Conservation (phyloP, 1,139 yeast genomes). For the Suhomyces taliae region DNA sequence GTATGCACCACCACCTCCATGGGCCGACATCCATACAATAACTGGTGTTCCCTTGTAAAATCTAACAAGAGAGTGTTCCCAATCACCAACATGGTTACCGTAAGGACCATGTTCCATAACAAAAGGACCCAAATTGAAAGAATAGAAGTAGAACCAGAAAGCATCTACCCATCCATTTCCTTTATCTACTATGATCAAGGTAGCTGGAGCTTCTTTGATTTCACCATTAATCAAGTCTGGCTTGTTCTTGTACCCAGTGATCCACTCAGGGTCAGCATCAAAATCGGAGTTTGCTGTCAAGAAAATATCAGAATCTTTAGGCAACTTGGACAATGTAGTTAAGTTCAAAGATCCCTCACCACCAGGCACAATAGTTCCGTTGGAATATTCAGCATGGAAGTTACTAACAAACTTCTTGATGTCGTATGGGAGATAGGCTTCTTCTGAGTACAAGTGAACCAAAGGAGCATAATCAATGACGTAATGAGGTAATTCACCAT, state of each 20-base stretch:
- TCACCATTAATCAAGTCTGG: slow-evolving; percentile 75
- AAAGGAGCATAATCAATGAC: slow-evolving; percentile 73
- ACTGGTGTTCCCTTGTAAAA: slow-evolving; percentile 79
- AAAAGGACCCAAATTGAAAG: slow-evolving; percentile 92
- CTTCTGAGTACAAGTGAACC: slow-evolving; percentile 88
- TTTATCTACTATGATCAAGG: slow-evolving; percentile 80
- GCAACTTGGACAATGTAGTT: slow-evolving; percentile 37
- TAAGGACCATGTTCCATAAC: slow-evolving; percentile 98
- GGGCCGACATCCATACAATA: slow-evolving; percentile 98
- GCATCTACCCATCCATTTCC: slow-evolving; percentile 94
- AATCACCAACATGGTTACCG: slow-evolving; percentile 96
- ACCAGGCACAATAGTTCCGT: slow-evolving; percentile 48
- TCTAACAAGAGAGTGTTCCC: slow-evolving; percentile 94
- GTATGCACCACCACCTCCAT: slow-evolving; percentile 95
- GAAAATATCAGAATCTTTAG: slow-evolving; percentile 29
- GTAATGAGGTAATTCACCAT: slow-evolving; percentile 74
- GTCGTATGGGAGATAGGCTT: slow-evolving; percentile 81
- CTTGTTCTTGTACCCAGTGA: slow-evolving; percentile 66
- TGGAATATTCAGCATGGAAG: slow-evolving; percentile 50
- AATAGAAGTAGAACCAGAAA: slow-evolving; percentile 93
- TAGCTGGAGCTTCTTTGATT: slow-evolving; percentile 75
- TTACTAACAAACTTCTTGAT: slow-evolving; percentile 66
- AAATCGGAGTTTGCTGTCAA: slow-evolving; percentile 73
- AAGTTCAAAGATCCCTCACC: slow-evolving; percentile 38
- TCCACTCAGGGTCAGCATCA: slow-evolving; percentile 77